A percentile compares a stretch with the other conserved stretches of the same genome.
Conservation (phyloP, 306 rosid species). For the Malus asiatica region DNA sequence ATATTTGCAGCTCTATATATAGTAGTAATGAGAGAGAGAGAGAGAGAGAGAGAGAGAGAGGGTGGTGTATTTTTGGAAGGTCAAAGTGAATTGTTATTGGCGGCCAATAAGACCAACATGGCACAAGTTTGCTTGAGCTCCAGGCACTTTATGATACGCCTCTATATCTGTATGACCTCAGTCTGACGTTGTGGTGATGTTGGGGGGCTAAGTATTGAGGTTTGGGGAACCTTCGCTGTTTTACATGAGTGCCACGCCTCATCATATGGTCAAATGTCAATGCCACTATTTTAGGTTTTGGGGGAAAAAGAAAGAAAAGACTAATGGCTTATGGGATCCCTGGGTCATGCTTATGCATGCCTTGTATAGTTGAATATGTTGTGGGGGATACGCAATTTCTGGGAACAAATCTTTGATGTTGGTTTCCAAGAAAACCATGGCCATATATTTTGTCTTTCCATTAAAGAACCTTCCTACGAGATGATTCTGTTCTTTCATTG, state of each 20-base stretch:
- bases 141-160: conserved; percentile 12
- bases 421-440: background rate
- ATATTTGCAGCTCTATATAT: conserved; percentile 22
- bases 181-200: conserved; percentile 57
- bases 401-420: background rate
- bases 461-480: background rate
- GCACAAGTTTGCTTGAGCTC: conserved; percentile 26
- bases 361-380: background rate
- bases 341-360: conserved; percentile 3
- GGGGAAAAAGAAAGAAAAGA: background rate
- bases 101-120: conserved; percentile 35
- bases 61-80: conserved; percentile 12
- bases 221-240: conserved; percentile 6
- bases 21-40: background rate
- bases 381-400: background rate
- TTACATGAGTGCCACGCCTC: conserved; percentile 17
- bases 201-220: background rate
- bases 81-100: conserved; percentile 35
- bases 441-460: background rate
- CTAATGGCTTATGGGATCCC: background rate
- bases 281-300: background rate
- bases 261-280: background rate
- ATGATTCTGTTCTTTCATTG: background rate
- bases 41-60: background rate
- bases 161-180: conserved; percentile 37